These are phyloP conservation scores for Boletus semigastroideus DNA, from an alignment of 1,284 basidiomycete genomes.

Conservation along the genomic window DNA sequence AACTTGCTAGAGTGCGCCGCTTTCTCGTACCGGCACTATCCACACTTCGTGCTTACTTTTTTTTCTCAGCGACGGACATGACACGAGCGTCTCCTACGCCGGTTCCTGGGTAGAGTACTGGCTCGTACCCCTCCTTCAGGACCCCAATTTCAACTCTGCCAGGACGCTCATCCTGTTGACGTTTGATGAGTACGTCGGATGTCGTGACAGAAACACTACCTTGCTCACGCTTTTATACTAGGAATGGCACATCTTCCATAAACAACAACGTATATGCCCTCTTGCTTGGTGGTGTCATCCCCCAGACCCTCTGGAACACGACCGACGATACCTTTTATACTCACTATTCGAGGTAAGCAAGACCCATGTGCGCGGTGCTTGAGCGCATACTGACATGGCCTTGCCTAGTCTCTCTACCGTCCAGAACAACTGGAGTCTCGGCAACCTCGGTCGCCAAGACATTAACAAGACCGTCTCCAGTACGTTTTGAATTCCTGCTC, in stretches of 20 bases:
- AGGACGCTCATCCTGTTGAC: slow-evolving; percentile 57
- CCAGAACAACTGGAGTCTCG: background rate
- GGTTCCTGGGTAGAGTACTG: slow-evolving; percentile 52
- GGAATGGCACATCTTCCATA: slow-evolving; percentile 45
- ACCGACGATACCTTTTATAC: slow-evolving; percentile 39
- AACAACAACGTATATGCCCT: slow-evolving; percentile 51
- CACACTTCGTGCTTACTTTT: slow-evolving; percentile 1
- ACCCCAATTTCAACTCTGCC: slow-evolving; percentile 49
- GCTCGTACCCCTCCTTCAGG: slow-evolving; percentile 50
- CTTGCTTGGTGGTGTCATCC: slow-evolving; percentile 54
- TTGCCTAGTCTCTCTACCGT: background rate
- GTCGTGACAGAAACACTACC: too few relatives aligned
- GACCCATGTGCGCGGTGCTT: background rate
- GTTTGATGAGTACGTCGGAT: slow-evolving; percentile 46
- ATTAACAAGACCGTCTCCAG: background rate
- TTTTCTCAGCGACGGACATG: too few relatives aligned
- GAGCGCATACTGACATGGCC: background rate
- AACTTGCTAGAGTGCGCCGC: slow-evolving; percentile 41
- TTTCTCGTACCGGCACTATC: background rate
- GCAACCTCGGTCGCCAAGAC: slow-evolving; percentile 1
- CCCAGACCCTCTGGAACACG: slow-evolving; percentile 42
- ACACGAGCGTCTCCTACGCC: slow-evolving; percentile 52
- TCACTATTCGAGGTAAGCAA: background rate
- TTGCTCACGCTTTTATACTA: too few relatives aligned
- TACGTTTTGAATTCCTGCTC: background rate